Conservation (phyloP, 371 early-diverging fungal species). For the Mortierella sp. region DNA sequence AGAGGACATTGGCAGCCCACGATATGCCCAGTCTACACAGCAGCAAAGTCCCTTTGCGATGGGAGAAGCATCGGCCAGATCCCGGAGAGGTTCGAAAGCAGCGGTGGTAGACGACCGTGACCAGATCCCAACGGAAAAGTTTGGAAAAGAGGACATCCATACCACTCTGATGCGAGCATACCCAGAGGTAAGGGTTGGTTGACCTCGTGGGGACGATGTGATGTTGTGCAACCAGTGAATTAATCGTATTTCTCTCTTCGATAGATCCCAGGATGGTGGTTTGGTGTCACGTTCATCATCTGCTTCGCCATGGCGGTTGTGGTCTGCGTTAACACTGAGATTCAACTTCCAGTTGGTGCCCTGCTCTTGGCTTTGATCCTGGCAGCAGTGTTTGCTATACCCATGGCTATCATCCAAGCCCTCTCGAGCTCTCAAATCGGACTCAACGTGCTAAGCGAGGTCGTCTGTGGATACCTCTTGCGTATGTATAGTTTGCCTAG, state of each 20-base stretch:
- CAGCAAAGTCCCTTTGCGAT: not conserved
- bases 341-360: slow-evolving; percentile 75
- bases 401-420: slow-evolving; percentile 82
- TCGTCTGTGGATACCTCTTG: slow-evolving; percentile 66
- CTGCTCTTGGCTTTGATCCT: slow-evolving; percentile 71
- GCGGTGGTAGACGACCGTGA: slow-evolving; percentile 18
- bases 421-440: slow-evolving; percentile 75
- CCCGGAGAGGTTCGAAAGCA: not conserved
- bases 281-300: slow-evolving; percentile 63
- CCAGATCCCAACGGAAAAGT: slow-evolving; percentile 51
- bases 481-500: too few species aligned
- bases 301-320: slow-evolving; percentile 68
- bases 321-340: slow-evolving; percentile 64
- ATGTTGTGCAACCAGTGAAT: too few species aligned
- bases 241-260: too few species aligned
- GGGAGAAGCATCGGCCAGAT: not conserved
- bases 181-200: slow-evolving; percentile 67
- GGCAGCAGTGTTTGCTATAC: slow-evolving; percentile 72
- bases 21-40: slow-evolving; percentile 8
- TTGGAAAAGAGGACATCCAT: slow-evolving; percentile 74
- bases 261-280: slow-evolving; percentile 85
- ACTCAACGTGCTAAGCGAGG: slow-evolving; percentile 76
- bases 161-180: slow-evolving; percentile 72
- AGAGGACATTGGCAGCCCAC: slow-evolving; percentile 14
- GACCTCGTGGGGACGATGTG: too few species aligned